Conservation (phyloP, 768 basidiomycete species). For the Podaxis sp. region DNA sequence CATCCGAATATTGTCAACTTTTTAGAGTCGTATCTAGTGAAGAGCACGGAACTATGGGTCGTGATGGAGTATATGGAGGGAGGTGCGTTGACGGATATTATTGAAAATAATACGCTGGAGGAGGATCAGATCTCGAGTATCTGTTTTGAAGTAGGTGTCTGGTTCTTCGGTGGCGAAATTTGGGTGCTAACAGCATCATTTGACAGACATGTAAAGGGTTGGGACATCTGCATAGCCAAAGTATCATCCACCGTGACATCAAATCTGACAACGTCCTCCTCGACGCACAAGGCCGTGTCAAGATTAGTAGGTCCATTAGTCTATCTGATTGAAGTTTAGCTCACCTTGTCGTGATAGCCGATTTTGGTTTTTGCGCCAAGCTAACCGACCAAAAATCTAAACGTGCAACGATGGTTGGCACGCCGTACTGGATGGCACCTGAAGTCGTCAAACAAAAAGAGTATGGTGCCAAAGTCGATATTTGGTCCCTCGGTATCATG, state of each 20-base stretch:
- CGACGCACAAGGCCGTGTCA: constrained; percentile 89
- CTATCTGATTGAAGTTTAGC: constrained; percentile 1
- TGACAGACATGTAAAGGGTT: constrained; percentile 91
- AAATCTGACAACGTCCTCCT: constrained; percentile 96
- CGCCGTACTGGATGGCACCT: constrained; percentile 99
- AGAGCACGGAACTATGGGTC: constrained; percentile 90
- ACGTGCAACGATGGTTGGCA: constrained; percentile 98
- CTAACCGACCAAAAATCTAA: constrained; percentile 96
- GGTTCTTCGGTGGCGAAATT: neutral
- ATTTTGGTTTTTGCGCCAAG: constrained; percentile 97
- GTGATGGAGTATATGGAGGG: constrained; percentile 99
- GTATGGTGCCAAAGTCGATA: constrained; percentile 95
- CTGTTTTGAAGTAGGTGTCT: constrained; percentile 73
- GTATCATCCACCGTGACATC: constrained; percentile 96
- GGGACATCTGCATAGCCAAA: constrained; percentile 88
- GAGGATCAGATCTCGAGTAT: constrained; percentile 96
- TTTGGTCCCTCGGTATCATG: constrained; percentile 98
- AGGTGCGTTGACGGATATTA: constrained; percentile 95
- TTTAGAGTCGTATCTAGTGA: constrained; percentile 86
- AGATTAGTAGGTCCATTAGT: constrained; percentile 77
- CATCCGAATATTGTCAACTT: constrained; percentile 98
- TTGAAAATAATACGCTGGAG: constrained; percentile 93
- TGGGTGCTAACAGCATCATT: neutral
- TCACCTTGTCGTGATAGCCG: constrained; percentile 51
- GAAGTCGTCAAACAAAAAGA: constrained; percentile 97